Evolutionary conservation across 352 stramenopile species (phyloP).

Genomic region (Pythium volutum): DNA sequence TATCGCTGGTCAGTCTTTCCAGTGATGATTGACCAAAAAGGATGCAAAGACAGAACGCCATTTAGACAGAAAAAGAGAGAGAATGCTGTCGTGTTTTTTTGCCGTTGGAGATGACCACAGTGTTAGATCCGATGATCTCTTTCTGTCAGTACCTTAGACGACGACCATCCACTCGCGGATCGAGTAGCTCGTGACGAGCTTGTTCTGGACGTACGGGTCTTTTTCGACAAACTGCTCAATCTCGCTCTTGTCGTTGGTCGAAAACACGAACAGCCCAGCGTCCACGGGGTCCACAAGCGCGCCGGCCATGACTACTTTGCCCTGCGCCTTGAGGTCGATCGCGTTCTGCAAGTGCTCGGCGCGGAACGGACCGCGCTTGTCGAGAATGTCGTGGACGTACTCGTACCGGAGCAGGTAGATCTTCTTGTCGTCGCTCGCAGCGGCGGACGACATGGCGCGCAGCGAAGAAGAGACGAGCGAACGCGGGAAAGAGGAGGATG

Average conservation of each 20-base stretch:
- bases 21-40: background rate
- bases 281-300: slow-evolving; percentile 64
- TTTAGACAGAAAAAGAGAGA: background rate
- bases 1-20: slow-evolving; percentile 45
- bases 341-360: slow-evolving; percentile 55
- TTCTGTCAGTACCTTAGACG: slow-evolving; percentile 28
- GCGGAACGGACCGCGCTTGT: slow-evolving; percentile 69
- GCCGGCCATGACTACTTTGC: slow-evolving; percentile 67
- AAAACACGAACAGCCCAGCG: slow-evolving; percentile 62
- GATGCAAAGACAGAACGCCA: background rate
- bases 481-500: slow-evolving; percentile 1
- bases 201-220: slow-evolving; percentile 73
- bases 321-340: slow-evolving; percentile 45
- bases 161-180: slow-evolving; percentile 78
- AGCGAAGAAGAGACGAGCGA: background rate
- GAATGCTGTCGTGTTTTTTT: background rate
- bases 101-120: background rate
- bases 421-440: slow-evolving; percentile 44
- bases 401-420: slow-evolving; percentile 72
- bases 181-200: slow-evolving; percentile 59
- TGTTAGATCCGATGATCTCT: background rate
- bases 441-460: slow-evolving; percentile 33
- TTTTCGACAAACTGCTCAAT: slow-evolving; percentile 64
- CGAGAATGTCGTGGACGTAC: slow-evolving; percentile 71
- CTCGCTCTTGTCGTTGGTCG: slow-evolving; percentile 44